Conservation (phyloP, 805 yeast species). For the Saccharomyces eubayanus region DNA sequence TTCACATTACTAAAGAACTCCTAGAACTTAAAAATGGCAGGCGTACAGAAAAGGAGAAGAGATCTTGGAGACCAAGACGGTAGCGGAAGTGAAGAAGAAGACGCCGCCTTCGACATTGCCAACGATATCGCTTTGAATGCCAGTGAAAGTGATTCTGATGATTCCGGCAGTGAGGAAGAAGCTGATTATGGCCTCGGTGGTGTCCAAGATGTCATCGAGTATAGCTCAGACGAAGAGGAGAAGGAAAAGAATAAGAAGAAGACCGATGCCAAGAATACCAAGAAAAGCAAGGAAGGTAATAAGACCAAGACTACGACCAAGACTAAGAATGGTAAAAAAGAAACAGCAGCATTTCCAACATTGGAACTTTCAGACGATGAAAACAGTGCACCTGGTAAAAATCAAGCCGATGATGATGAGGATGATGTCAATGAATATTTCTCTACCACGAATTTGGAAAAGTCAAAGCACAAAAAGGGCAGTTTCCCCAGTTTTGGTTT, state of each 20-base stretch:
- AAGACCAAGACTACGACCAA: slow-evolving; percentile 3
- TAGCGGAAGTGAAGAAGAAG: slow-evolving; percentile 39
- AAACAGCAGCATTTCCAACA: slow-evolving; percentile 35
- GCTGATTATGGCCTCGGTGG: slow-evolving; percentile 18
- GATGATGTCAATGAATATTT: slow-evolving; percentile 42
- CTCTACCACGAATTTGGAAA: slow-evolving; percentile 28
- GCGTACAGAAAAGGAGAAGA: slow-evolving; percentile 6
- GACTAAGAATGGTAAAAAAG: background rate
- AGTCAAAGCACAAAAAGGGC: slow-evolving; percentile 47
- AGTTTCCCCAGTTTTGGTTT: slow-evolving; percentile 87
- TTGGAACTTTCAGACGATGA: slow-evolving; percentile 49
- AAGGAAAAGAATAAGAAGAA: slow-evolving; percentile 40
- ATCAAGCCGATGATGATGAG: slow-evolving; percentile 35
- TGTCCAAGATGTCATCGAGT: slow-evolving; percentile 22
- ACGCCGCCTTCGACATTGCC: slow-evolving; percentile 47
- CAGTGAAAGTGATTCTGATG: slow-evolving; percentile 33
- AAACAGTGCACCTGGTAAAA: slow-evolving; percentile 17
- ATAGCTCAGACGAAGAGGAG: slow-evolving; percentile 30
- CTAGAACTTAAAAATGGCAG: slow-evolving; percentile 2
- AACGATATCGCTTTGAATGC: slow-evolving; percentile 43
- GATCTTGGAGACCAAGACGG: slow-evolving; percentile 3
- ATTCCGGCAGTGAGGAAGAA: slow-evolving; percentile 16
- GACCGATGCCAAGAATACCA: slow-evolving; percentile 10
- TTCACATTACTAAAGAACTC: background rate
- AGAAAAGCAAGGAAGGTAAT: slow-evolving; percentile 4